These are phyloP conservation scores for Clonostachys chloroleuca DNA, from an alignment of 2,329 filamentous ascomycete genomes.

Conservation along the genomic window DNA sequence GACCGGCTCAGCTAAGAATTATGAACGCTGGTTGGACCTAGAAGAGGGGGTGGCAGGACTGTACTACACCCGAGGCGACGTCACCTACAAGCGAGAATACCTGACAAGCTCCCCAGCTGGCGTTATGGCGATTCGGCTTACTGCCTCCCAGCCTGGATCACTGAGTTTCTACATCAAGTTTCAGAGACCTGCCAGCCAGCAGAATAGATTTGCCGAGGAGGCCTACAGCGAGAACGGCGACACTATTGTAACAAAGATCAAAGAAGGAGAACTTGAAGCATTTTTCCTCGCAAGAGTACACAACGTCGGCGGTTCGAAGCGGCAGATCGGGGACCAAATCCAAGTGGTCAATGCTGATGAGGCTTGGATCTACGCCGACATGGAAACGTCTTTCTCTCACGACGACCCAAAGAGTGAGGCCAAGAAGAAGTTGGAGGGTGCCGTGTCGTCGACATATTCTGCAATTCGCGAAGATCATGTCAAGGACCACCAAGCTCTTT, in stretches of 20 bases:
- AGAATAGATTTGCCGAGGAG: neutral
- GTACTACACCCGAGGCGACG: constrained; percentile 6
- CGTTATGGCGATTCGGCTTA: constrained; percentile 10
- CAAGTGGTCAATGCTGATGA: constrained; percentile 5
- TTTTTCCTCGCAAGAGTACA: too few species aligned
- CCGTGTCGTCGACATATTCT: neutral
- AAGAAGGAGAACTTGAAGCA: too few species aligned
- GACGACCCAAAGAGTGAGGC: neutral
- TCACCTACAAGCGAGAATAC: constrained; percentile 12
- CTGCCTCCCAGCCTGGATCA: constrained; percentile 6
- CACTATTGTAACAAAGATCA: too few species aligned
- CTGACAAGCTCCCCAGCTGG: constrained; percentile 14
- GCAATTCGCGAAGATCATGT: too few species aligned
- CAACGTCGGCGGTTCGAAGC: neutral
- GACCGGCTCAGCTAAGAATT: constrained; percentile 19
- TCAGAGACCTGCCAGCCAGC: neutral
- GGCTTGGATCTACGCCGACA: constrained; percentile 6
- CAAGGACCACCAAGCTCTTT: too few species aligned
- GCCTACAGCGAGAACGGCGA: too few species aligned
- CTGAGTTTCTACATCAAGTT: constrained; percentile 1
- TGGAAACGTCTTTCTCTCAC: constrained; percentile 1
- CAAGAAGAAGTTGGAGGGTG: neutral
- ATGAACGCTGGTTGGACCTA: constrained; percentile 11
- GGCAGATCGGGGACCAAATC: constrained; percentile 3
- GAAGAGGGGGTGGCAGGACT: constrained; percentile 4